Conservation (phyloP, 202 grass and related monocot genomes). For the Brachypodium distachyon region DNA sequence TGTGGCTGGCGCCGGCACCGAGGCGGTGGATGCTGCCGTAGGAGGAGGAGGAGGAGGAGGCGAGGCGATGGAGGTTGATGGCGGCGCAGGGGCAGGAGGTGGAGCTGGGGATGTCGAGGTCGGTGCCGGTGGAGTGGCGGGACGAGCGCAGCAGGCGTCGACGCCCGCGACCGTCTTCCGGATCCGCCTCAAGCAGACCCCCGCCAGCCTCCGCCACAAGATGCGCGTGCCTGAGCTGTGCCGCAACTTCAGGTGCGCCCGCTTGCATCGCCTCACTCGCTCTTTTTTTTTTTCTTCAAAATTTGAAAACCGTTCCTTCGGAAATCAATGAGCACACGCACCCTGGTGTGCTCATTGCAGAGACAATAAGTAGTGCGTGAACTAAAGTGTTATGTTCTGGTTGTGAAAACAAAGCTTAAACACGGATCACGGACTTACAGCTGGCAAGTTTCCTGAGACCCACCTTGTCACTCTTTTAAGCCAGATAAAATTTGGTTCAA, state of each 20-base stretch:
- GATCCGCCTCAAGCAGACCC: constrained; percentile 86
- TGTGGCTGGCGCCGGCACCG: constrained; percentile 3
- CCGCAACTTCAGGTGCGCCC: constrained; percentile 85
- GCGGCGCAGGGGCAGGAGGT: constrained; percentile 19
- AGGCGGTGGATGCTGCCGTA: constrained; percentile 18
- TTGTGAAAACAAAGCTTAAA: not conserved
- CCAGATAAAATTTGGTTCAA: not conserved
- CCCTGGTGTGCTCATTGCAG: not conserved
- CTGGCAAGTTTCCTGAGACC: not conserved
- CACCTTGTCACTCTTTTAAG: not conserved
- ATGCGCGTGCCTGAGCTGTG: constrained; percentile 93
- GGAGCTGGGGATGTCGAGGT: constrained; percentile 37
- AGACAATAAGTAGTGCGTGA: not conserved
- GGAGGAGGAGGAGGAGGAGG: constrained; percentile 18
- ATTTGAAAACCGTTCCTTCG: not conserved
- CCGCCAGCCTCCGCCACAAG: constrained; percentile 74
- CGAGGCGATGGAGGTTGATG: constrained; percentile 48
- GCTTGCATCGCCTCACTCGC: not conserved
- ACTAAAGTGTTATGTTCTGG: not conserved
- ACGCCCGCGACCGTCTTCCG: constrained; percentile 79
- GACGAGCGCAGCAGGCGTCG: constrained; percentile 20
- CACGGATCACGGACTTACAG: not conserved
- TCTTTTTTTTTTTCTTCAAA: not conserved
- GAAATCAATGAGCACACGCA: too few species aligned
- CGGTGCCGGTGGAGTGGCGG: constrained; percentile 13